phyloP scores from a whole-genome alignment of 495 filamentous ascomycete genomes.

The Aspergillus saccharolyticus region DNA sequence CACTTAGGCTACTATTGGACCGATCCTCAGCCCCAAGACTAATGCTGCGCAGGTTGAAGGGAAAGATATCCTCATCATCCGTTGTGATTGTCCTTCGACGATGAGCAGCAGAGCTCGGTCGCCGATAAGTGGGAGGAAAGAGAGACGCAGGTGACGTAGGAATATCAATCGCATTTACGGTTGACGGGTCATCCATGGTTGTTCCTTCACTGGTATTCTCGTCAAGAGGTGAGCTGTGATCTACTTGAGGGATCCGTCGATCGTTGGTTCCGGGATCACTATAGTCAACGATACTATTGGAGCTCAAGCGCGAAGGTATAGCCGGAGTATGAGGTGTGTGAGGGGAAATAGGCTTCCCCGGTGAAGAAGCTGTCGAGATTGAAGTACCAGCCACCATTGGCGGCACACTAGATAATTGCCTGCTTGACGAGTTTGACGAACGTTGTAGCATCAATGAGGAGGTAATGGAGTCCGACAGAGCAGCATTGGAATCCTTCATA shows the following conservation, averaged over 20 bases:
- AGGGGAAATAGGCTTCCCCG: constrained; percentile 85
- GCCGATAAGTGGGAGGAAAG: constrained; percentile 55
- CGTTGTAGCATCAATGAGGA: constrained; percentile 77
- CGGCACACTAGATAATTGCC: constrained; percentile 76
- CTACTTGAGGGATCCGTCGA: constrained; percentile 21
- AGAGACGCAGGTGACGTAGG: constrained; percentile 71
- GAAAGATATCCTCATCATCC: constrained; percentile 58
- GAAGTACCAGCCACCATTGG: constrained; percentile 77
- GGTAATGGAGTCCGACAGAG: constrained; percentile 81
- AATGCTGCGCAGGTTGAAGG: constrained; percentile 66
- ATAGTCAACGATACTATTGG: constrained; percentile 79
- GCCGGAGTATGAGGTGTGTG: constrained; percentile 94
- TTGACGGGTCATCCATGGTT: constrained; percentile 39
- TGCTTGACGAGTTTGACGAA: constrained; percentile 77
- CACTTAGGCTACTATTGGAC: constrained; percentile 53
- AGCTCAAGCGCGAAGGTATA: constrained; percentile 86
- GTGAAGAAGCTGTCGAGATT: constrained; percentile 80
- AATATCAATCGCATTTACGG: constrained; percentile 73
- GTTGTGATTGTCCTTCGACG: constrained; percentile 47
- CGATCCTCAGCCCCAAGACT: constrained; percentile 69
- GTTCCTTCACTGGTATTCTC: constrained; percentile 34
- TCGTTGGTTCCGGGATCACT: constrained; percentile 30
- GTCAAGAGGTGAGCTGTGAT: constrained; percentile 34
- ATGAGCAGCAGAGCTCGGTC: constrained; percentile 77
- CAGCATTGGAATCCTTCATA: constrained; percentile 82